These are phyloP conservation scores for Neurospora sp. DNA, from an alignment of 495 filamentous ascomycete genomes.

Conservation along the genomic window DNA sequence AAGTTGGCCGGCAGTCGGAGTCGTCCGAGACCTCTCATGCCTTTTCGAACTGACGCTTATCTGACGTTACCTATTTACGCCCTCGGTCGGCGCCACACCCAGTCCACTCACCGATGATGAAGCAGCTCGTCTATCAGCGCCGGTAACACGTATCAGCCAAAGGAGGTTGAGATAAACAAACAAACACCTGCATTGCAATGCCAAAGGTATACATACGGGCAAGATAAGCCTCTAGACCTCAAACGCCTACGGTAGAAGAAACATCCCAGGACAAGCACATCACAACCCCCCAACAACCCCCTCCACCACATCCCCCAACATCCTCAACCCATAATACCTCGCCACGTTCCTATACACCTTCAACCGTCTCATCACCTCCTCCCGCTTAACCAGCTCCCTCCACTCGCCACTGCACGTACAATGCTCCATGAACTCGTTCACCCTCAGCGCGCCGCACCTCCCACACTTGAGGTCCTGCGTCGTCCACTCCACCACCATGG, in stretches of 20 bases:
- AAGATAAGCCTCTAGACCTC: not conserved
- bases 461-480: constrained; percentile 84
- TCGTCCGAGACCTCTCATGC: not conserved
- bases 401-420: constrained; percentile 85
- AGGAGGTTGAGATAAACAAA: not conserved
- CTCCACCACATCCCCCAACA: constrained; percentile 66
- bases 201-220: not conserved
- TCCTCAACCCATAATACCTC: constrained; percentile 64
- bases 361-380: constrained; percentile 56
- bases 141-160: not conserved
- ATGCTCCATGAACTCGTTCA: constrained; percentile 95
- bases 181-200: not conserved
- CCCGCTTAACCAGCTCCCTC: constrained; percentile 58
- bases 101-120: not conserved
- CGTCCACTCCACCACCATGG: constrained; percentile 65
- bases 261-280: not conserved
- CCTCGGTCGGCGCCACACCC: not conserved
- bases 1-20: not conserved
- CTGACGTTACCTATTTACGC: not conserved
- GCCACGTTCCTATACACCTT: constrained; percentile 64
- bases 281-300: constrained; percentile 40
- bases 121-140: not conserved
- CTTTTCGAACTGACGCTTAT: not conserved
- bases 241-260: not conserved
- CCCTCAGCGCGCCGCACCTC: constrained; percentile 53